A percentile compares a stretch with the other conserved stretches of the same genome.
These are phyloP conservation scores for Debaryomyces robertsiae DNA, from an alignment of 1,139 yeast genomes.

Conservation along the genomic window DNA sequence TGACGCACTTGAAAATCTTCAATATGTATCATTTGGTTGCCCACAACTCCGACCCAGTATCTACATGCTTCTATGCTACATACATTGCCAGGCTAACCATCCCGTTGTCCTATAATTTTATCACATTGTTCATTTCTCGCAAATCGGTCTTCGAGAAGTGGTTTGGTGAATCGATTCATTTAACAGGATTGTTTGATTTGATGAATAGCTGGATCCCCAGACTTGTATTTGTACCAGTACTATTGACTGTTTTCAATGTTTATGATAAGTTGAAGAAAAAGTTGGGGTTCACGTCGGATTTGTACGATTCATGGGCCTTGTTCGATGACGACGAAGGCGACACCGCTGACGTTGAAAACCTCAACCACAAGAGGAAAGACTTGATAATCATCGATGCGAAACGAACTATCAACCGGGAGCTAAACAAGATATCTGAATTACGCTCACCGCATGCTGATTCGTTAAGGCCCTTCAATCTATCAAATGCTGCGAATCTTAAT, in stretches of 20 bases:
- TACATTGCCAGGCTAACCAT: conserved; percentile 82
- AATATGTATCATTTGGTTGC: conserved; percentile 74
- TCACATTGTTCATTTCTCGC: conserved; percentile 61
- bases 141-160: conserved; percentile 55
- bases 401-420: conserved; percentile 40
- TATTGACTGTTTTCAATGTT: conserved; percentile 64
- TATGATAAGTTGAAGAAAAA: conserved; percentile 62
- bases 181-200: conserved; percentile 72
- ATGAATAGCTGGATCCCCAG: conserved; percentile 78
- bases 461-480: conserved; percentile 34
- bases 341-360: conserved; percentile 17
- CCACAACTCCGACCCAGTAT: conserved; percentile 70
- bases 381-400: conserved; percentile 48
- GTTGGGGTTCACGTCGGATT: conserved; percentile 47
- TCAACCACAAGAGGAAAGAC: conserved; percentile 33
- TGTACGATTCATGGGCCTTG: conserved; percentile 58
- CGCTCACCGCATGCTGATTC: conserved; percentile 11
- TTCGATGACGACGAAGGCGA: conserved; percentile 42
- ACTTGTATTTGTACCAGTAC: conserved; percentile 66
- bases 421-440: conserved; percentile 29
- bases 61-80: conserved; percentile 75
- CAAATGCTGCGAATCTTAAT: conserved; percentile 34
- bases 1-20: conserved; percentile 70
- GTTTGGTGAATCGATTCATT: conserved; percentile 72
- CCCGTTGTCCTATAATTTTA: conserved; percentile 78